These are phyloP conservation scores for Galerina marginata DNA, from an alignment of 768 basidiomycete genomes.

Conservation along the genomic window DNA sequence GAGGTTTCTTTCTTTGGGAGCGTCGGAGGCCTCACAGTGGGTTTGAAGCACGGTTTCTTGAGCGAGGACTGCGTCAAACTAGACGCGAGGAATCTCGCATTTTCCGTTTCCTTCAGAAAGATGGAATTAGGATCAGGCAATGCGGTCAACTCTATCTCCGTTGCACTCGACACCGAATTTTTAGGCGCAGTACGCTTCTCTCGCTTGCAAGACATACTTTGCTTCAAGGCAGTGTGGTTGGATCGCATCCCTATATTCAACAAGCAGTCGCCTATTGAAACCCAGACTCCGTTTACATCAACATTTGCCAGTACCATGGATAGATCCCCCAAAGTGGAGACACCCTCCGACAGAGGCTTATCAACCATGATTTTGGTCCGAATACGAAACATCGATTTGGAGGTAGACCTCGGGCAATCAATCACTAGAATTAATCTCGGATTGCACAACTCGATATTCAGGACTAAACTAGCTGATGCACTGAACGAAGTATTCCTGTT, in stretches of 20 bases:
- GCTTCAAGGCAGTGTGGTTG: constrained; percentile 95
- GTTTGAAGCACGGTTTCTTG: constrained; percentile 84
- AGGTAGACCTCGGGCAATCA: constrained; percentile 85
- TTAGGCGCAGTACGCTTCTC: constrained; percentile 81
- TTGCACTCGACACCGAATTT: constrained; percentile 86
- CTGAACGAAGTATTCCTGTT: constrained; percentile 68
- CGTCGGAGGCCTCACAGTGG: constrained; percentile 80
- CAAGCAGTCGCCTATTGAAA: constrained; percentile 35
- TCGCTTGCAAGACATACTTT: constrained; percentile 88
- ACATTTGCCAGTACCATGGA: constrained; percentile 15
- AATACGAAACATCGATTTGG: constrained; percentile 73
- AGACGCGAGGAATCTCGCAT: constrained; percentile 81
- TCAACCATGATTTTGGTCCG: constrained; percentile 71
- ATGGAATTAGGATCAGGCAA: constrained; percentile 41
- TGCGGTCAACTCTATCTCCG: constrained; percentile 62
- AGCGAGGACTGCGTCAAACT: constrained; percentile 84
- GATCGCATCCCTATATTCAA: constrained; percentile 84
- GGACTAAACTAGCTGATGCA: constrained; percentile 67
- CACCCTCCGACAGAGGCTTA: constrained; percentile 46
- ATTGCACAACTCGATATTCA: constrained; percentile 65
- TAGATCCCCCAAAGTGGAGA: constrained; percentile 2
- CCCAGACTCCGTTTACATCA: constrained; percentile 27
- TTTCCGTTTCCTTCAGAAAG: constrained; percentile 74
- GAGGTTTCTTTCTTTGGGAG: constrained; percentile 76
- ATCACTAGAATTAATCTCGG: constrained; percentile 76